Base-by-base conservation (phyloP, 352 stramenopile genomes). In the Phytophthora pini region DNA sequence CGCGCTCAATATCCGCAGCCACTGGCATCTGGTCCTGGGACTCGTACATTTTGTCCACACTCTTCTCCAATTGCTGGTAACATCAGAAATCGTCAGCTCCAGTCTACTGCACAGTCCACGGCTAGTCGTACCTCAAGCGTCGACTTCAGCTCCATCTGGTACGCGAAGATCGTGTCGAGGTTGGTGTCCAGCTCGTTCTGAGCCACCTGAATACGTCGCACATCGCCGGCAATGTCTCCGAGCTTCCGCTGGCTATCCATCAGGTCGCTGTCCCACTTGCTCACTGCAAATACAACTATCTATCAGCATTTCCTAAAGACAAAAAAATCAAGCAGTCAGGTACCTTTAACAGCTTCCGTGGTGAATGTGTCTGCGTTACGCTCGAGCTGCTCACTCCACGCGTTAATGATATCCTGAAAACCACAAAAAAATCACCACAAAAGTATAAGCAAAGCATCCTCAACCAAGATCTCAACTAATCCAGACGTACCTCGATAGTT, bases 1-100 rank as follows among this genome's bases (percentile, higher is more conserved):
- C 88, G 54, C 88, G 86, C 61, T 95, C 86, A 61, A 94, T 93
- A 53, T 95, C 88, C 0, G 88, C 88, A 7, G 88, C 82, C 2
- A 94, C 76, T 12, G 88, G 88, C 79, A 94, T 93, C 52, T 94
- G 88, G 31, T 92, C 80, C 61, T 95, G 86, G 29, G 80, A 69
- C 61, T 95, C 88, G 62, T 93, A 95, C 84, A 95, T 93, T 54
- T 95, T 95, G 82, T 95, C 88, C 11, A 95, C 85, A 50, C 86
- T 93, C 60, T 92, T 89, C 64, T 95, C 88, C 50, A 95, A 61
- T 92, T 94, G 82, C 88, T 95, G 47, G 12, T 51, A 32, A 47
- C 59, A 40, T 40, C 10, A 9, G 53, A 5, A 56, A 40, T 24
- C n/a, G 11, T 65, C 27, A 55, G 54, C 26, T 43, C 17, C 26